These are phyloP conservation scores for Peronospora belbahrii DNA, from an alignment of 352 stramenopile species.

Conservation along the genomic window DNA sequence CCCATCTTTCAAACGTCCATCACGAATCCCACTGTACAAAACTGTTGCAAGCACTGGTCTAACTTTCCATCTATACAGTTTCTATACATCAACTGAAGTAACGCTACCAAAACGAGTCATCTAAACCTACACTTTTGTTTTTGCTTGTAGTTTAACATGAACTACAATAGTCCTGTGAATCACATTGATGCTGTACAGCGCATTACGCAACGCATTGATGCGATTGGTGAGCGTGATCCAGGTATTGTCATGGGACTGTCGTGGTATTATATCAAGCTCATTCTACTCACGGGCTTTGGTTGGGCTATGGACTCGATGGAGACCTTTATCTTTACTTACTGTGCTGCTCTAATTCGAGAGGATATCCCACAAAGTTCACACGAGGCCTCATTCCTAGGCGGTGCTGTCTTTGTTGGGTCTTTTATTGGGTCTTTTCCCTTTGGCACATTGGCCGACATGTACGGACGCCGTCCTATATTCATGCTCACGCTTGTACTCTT, in stretches of 20 bases:
- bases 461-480: constrained; percentile 54
- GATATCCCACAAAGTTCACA: constrained; percentile 37
- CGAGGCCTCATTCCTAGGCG: constrained; percentile 37
- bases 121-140: too few species aligned
- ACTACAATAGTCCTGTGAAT: constrained; percentile 7
- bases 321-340: constrained; percentile 66
- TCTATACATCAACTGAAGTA: too few species aligned
- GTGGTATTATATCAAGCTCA: constrained; percentile 62
- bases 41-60: too few species aligned
- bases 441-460: constrained; percentile 53
- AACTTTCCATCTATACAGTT: too few species aligned
- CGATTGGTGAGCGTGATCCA: constrained; percentile 43
- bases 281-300: constrained; percentile 52
- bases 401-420: constrained; percentile 53
- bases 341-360: constrained; percentile 25
- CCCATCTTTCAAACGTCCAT: too few species aligned
- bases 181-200: constrained; percentile 47
- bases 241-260: constrained; percentile 50
- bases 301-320: constrained; percentile 78
- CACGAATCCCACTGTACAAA: too few species aligned
- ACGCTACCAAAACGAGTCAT: too few species aligned
- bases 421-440: constrained; percentile 57
- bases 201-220: constrained; percentile 61
- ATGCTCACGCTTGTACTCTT: constrained; percentile 64
- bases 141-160: too few species aligned